phyloP scores from a whole-genome alignment of 148 eudicot genomes.

The Fagopyrum homotropicum region DNA sequence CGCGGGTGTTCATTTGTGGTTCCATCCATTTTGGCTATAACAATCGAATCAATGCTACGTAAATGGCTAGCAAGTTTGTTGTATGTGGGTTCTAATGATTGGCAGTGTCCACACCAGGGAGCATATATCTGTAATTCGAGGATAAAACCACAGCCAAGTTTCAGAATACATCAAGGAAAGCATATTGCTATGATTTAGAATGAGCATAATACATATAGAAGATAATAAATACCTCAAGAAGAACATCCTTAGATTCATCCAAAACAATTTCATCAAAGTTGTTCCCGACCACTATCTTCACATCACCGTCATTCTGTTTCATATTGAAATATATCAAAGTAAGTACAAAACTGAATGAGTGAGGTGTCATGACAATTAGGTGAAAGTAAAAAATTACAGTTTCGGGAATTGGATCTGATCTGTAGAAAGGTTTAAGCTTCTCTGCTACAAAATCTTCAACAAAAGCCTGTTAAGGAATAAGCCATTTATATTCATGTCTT shows the following conservation, averaged over 20 bases:
- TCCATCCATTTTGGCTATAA: slow-evolving; percentile 95
- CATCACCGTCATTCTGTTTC: slow-evolving; percentile 80
- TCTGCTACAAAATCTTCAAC: slow-evolving; percentile 66
- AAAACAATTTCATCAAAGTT: slow-evolving; percentile 87
- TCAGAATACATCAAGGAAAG: not conserved
- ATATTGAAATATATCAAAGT: slow-evolving; percentile 10
- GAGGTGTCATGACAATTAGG: not conserved
- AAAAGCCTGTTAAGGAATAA: slow-evolving; percentile 40
- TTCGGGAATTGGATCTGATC: slow-evolving; percentile 90
- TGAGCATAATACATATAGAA: not conserved
- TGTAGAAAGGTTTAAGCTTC: slow-evolving; percentile 77
- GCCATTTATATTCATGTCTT: not conserved
- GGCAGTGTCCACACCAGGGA: slow-evolving; percentile 98
- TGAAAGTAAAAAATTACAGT: slow-evolving; percentile 33
- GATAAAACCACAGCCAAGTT: not conserved
- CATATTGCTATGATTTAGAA: not conserved
- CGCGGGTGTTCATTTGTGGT: slow-evolving; percentile 92
- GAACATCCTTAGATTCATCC: slow-evolving; percentile 93
- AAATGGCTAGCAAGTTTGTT: slow-evolving; percentile 84
- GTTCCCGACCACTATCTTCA: slow-evolving; percentile 83
- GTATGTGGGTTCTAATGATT: slow-evolving; percentile 82
- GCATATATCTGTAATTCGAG: slow-evolving; percentile 55
- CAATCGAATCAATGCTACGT: slow-evolving; percentile 64
- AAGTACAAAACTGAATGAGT: not conserved
- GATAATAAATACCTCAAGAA: slow-evolving; percentile 63